phyloP scores from a whole-genome alignment of 1,284 basidiomycete genomes.

The Sporisorium iseilematis-ciliati region DNA sequence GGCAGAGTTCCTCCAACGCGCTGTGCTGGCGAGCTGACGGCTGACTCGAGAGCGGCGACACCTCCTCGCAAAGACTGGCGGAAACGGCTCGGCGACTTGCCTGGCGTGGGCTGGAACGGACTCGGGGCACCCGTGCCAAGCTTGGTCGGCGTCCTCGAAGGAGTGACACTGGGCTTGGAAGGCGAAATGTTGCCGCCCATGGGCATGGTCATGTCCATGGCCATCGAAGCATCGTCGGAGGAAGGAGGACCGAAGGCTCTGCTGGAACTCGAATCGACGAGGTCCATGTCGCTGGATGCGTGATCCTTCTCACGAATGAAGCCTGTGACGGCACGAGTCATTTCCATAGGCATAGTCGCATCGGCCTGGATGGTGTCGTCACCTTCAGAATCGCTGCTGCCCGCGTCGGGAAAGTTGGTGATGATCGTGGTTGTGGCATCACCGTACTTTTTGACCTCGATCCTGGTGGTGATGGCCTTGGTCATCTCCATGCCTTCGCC shows the following conservation, averaged over 20 bases:
- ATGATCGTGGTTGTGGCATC: slow-evolving; percentile 44
- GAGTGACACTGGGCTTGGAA: slow-evolving; percentile 25
- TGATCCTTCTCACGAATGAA: slow-evolving; percentile 45
- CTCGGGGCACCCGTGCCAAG: slow-evolving; percentile 38
- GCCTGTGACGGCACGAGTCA: slow-evolving; percentile 46
- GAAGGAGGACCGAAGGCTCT: slow-evolving; percentile 18
- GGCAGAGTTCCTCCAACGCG: slow-evolving; percentile 33
- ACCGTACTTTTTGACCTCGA: slow-evolving; percentile 42
- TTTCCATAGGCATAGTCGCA: slow-evolving; percentile 48
- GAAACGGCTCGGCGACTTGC: slow-evolving; percentile 46
- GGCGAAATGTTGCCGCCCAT: slow-evolving; percentile 40
- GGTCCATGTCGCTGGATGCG: slow-evolving; percentile 49
- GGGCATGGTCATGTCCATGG: slow-evolving; percentile 60
- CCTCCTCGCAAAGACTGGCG: slow-evolving; percentile 50
- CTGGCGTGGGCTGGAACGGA: slow-evolving; percentile 41
- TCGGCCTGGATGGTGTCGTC: slow-evolving; percentile 43
- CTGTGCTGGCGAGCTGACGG: slow-evolving; percentile 38
- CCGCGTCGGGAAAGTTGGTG: slow-evolving; percentile 28
- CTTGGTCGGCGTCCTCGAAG: slow-evolving; percentile 11
- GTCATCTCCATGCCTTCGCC: slow-evolving; percentile 49
- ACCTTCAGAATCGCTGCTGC: slow-evolving; percentile 42
- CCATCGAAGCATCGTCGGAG: slow-evolving; percentile 35
- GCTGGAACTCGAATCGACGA: slow-evolving; percentile 41
- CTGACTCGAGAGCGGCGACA: slow-evolving; percentile 38
- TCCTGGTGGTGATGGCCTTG: slow-evolving; percentile 50